Percentiles rank a stretch among this genome's conserved stretches.
phyloP scores from a whole-genome alignment of 495 filamentous ascomycete genomes.

The Terfezia claveryi region DNA sequence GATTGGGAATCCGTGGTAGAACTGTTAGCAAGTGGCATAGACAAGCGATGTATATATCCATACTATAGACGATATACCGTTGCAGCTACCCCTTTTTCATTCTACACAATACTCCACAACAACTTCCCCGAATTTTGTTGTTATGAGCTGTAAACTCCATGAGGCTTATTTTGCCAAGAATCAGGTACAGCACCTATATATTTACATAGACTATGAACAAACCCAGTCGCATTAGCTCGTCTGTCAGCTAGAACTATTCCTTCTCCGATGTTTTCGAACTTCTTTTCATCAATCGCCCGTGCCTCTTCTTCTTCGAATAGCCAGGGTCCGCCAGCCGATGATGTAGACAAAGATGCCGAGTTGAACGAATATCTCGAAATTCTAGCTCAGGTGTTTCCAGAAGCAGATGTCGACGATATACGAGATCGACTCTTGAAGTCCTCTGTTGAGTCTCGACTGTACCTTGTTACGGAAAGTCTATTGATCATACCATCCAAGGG shows the following conservation, averaged over 20 bases:
- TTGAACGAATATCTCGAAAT: slow-evolving; percentile 53
- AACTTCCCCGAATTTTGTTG: no score
- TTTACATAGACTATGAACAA: no score
- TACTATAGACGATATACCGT: no score
- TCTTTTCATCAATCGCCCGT: neutral
- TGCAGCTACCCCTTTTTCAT: no score
- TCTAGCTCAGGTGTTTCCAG: slow-evolving; percentile 61
- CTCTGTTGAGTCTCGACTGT: slow-evolving; percentile 58
- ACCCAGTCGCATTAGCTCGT: no score
- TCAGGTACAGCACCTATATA: no score
- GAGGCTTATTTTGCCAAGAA: no score
- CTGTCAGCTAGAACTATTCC: no score
- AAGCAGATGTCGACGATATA: slow-evolving; percentile 77
- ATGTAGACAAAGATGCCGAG: slow-evolving; percentile 10
- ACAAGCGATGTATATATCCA: no score
- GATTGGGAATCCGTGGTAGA: neutral
- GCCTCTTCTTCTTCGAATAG: neutral
- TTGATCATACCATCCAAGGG: slow-evolving; percentile 55
- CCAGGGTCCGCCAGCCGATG: neutral
- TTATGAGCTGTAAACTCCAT: no score
- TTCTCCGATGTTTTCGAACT: neutral
- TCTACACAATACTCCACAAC: no score
- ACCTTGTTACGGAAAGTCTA: slow-evolving; percentile 67
- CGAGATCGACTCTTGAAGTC: slow-evolving; percentile 67
- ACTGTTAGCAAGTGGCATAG: no score